Evolutionary conservation across 2,329 filamentous ascomycete species (phyloP).

Genomic region (Acrocalymma vagum): DNA sequence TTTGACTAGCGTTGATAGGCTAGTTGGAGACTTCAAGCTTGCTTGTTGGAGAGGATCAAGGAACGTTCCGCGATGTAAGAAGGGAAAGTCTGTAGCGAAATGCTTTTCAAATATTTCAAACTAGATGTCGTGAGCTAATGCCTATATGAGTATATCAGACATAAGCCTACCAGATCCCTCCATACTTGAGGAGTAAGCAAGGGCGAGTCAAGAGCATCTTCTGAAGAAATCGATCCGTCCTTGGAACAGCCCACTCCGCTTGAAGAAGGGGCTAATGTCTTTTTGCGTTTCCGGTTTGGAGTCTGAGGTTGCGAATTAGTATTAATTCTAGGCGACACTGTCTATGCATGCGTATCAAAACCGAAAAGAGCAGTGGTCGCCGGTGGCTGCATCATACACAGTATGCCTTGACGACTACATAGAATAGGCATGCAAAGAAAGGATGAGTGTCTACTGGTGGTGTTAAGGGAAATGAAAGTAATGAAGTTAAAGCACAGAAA

Average conservation of each 20-base stretch:
- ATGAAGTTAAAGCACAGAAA: too few species aligned
- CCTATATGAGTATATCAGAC: not conserved
- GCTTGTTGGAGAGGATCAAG: constrained; percentile 44
- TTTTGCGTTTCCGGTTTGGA: constrained; percentile 39
- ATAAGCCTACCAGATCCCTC: constrained; percentile 63
- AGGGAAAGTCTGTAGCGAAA: constrained; percentile 76
- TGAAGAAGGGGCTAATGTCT: constrained; percentile 49
- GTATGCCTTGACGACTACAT: too few species aligned
- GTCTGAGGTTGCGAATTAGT: too few species aligned
- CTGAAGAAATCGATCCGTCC: constrained; percentile 53
- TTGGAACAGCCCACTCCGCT: too few species aligned
- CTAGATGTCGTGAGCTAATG: constrained; percentile 28
- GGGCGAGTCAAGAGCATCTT: constrained; percentile 69
- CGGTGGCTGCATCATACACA: too few species aligned
- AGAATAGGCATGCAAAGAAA: too few species aligned
- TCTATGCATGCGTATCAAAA: too few species aligned
- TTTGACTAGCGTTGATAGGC: too few species aligned
- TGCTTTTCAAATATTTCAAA: constrained; percentile 76
- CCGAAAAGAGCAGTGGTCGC: too few species aligned
- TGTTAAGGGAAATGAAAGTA: too few species aligned
- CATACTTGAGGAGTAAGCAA: constrained; percentile 72
- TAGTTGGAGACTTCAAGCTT: constrained; percentile 23
- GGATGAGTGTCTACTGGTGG: too few species aligned
- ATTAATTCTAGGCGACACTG: too few species aligned
- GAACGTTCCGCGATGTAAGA: constrained; percentile 73